These are phyloP conservation scores for Sordariomycetes sp. DNA, from an alignment of 2,329 filamentous ascomycete genomes.

Conservation along the genomic window DNA sequence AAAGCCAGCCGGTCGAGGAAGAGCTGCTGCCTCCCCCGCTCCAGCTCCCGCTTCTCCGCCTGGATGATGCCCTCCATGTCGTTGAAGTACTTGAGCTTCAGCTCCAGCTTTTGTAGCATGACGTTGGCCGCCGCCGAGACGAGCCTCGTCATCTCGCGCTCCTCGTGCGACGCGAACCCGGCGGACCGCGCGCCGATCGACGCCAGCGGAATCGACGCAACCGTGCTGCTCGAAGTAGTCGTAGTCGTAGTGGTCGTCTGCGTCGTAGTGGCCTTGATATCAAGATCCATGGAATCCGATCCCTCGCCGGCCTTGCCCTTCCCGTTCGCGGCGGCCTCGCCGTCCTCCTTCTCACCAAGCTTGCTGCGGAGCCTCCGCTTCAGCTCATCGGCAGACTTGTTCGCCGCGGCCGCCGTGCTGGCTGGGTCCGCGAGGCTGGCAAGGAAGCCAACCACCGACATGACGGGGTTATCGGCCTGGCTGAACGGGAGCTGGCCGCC, in stretches of 20 bases:
- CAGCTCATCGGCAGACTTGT: slow-evolving; percentile 78
- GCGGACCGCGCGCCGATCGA: slow-evolving; percentile 77
- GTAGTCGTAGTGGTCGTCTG: slow-evolving; percentile 39
- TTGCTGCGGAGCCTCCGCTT: slow-evolving; percentile 69
- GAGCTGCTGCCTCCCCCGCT: slow-evolving; percentile 82
- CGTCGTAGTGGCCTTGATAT: slow-evolving; percentile 39
- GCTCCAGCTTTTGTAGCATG: slow-evolving; percentile 87
- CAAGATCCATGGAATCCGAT: slow-evolving; percentile 52
- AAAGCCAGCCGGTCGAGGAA: slow-evolving; percentile 88
- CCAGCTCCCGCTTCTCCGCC: slow-evolving; percentile 84
- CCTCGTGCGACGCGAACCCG: slow-evolving; percentile 87
- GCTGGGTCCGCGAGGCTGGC: slow-evolving; percentile 83
- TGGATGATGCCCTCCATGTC: slow-evolving; percentile 91
- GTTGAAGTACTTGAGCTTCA: slow-evolving; percentile 92
- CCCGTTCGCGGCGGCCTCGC: slow-evolving; percentile 31
- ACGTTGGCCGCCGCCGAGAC: slow-evolving; percentile 89
- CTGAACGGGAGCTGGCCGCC: slow-evolving; percentile 80
- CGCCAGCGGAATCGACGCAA: slow-evolving; percentile 74
- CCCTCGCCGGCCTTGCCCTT: slow-evolving; percentile 51
- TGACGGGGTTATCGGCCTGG: slow-evolving; percentile 88
- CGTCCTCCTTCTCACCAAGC: slow-evolving; percentile 44
- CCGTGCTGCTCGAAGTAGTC: slow-evolving; percentile 32
- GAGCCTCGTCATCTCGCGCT: slow-evolving; percentile 89
- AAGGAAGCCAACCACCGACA: slow-evolving; percentile 92
- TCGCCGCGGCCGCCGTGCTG: slow-evolving; percentile 82